Evolutionary conservation across 495 filamentous ascomycete species (phyloP).

Genomic region (Penicillium macrosclerotiorum): DNA sequence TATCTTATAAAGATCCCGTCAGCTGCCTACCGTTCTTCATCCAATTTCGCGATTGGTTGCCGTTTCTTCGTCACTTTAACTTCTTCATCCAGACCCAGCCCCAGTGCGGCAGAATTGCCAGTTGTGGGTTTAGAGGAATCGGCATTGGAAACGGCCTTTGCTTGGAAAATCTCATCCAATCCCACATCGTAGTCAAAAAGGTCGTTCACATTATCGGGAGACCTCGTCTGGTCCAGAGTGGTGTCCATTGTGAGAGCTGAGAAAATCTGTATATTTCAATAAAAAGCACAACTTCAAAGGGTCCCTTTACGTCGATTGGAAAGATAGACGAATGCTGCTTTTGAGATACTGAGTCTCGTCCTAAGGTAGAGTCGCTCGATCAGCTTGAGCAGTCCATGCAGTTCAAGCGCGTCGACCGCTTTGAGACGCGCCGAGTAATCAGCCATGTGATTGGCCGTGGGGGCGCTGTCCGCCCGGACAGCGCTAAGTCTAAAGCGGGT

Average conservation of each 20-base stretch:
- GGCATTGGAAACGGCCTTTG: slow-evolving; percentile 26
- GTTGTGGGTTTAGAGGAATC: slow-evolving; percentile 27
- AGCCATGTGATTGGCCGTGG: slow-evolving; percentile 9
- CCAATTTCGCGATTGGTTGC: slow-evolving; percentile 76
- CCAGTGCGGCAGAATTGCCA: slow-evolving; percentile 30
- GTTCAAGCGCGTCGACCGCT: slow-evolving; percentile 3
- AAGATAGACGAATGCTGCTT: too few species aligned
- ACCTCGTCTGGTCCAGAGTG: slow-evolving; percentile 8
- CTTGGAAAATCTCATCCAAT: slow-evolving; percentile 49
- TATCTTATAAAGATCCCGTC: not conserved
- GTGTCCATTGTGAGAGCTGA: slow-evolving; percentile 5
- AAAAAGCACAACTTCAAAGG: too few species aligned
- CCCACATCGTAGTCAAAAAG: slow-evolving; percentile 72
- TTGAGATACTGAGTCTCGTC: too few species aligned
- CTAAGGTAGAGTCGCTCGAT: too few species aligned
- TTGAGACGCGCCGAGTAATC: slow-evolving; percentile 15
- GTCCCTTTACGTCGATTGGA: too few species aligned
- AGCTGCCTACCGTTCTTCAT: slow-evolving; percentile 64
- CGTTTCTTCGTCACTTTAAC: slow-evolving; percentile 76
- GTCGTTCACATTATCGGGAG: slow-evolving; percentile 49
- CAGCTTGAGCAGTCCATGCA: too few species aligned
- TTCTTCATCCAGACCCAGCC: slow-evolving; percentile 80
- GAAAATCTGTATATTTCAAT: not conserved
- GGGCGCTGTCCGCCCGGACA: slow-evolving; percentile 7
- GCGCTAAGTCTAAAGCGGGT: slow-evolving; percentile 26